phyloP scores from a whole-genome alignment of 2,329 filamentous ascomycete genomes.

The Didymella lethalis region DNA sequence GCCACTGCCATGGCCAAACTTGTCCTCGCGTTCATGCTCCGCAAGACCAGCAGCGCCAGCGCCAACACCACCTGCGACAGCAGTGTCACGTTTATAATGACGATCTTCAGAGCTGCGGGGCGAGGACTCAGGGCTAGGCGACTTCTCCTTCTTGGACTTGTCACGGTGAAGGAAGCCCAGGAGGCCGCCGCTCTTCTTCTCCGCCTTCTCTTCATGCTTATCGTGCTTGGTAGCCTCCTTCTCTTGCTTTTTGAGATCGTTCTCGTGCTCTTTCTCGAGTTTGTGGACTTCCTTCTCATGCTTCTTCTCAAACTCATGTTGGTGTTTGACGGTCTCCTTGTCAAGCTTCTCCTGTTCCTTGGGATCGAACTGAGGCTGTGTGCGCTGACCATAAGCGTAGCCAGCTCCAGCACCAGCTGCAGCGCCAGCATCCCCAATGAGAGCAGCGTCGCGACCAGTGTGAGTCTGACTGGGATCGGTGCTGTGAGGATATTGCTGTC shows the following conservation, averaged over 20 bases:
- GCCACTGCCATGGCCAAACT: slow-evolving; percentile 21
- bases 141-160: slow-evolving; percentile 51
- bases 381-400: slow-evolving; percentile 40
- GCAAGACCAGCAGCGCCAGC: slow-evolving; percentile 29
- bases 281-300: slow-evolving; percentile 33
- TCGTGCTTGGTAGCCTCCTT: slow-evolving; percentile 30
- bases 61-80: slow-evolving; percentile 30
- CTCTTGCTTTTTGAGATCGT: slow-evolving; percentile 27
- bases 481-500: slow-evolving; percentile 16
- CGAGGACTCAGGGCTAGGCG: slow-evolving; percentile 29
- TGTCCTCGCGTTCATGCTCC: slow-evolving; percentile 10
- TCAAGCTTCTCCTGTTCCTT: slow-evolving; percentile 29
- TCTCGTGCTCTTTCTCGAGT: slow-evolving; percentile 27
- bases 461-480: slow-evolving; percentile 8
- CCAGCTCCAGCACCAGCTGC: slow-evolving; percentile 35
- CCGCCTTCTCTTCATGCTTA: slow-evolving; percentile 31
- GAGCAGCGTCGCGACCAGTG: slow-evolving; percentile 14
- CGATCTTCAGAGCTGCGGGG: slow-evolving; percentile 34
- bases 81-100: slow-evolving; percentile 37
- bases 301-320: slow-evolving; percentile 29
- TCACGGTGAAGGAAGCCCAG: slow-evolving; percentile 54
- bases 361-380: slow-evolving; percentile 19
- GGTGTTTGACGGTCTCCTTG: slow-evolving; percentile 26
- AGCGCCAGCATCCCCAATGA: slow-evolving; percentile 23
- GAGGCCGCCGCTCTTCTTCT: slow-evolving; percentile 50